Evolutionary conservation across 225 moss, liverwort and hornwort species (phyloP).

Genomic region (Marchantia polymorpha): DNA sequence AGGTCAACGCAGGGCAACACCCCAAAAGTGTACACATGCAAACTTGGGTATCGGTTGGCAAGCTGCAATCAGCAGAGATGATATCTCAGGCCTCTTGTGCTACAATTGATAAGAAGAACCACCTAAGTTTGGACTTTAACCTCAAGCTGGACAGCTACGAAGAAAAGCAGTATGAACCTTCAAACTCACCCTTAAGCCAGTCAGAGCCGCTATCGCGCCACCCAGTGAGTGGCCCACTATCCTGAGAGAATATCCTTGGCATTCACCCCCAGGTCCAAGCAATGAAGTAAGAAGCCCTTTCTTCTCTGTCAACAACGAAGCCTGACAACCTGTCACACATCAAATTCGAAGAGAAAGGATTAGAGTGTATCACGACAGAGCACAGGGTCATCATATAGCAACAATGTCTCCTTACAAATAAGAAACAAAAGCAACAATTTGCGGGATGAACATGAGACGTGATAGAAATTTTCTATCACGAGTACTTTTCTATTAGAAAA

Average conservation of each 20-base stretch:
- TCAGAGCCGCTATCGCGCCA: conserved; percentile 84
- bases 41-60: conserved; percentile 60
- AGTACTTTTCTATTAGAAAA: too few relatives aligned
- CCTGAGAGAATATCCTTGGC: conserved; percentile 64
- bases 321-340: conserved; percentile 33
- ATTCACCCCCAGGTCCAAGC: conserved; percentile 67
- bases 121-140: neutral
- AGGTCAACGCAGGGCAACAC: conserved; percentile 80
- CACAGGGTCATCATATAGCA: neutral
- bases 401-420: neutral
- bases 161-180: neutral
- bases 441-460: neutral
- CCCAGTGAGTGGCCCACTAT: conserved; percentile 97
- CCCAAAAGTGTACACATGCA: conserved; percentile 84
- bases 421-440: neutral
- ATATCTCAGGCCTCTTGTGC: neutral
- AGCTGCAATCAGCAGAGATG: conserved; percentile 44
- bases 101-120: neutral
- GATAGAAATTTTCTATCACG: too few relatives aligned
- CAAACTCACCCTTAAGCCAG: conserved; percentile 72
- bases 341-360: neutral
- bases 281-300: conserved; percentile 66
- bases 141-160: neutral
- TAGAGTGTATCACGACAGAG: neutral
- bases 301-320: conserved; percentile 32